Evolutionary conservation across 768 basidiomycete species (phyloP).

Genomic region (Asterophora parasitica): DNA sequence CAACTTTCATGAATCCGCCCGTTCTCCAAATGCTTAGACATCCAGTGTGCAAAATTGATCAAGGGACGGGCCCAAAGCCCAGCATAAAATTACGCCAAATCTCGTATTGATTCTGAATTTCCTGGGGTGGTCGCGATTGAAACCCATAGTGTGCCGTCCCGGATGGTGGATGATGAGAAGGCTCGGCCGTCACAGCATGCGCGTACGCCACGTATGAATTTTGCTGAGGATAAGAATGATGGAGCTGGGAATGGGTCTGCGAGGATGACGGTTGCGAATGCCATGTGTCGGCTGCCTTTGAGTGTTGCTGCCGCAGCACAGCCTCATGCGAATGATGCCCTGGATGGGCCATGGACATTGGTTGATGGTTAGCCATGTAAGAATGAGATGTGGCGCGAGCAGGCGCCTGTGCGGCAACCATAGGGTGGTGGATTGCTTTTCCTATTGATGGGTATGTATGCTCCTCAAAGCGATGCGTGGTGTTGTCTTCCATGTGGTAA

Average conservation of each 20-base stretch:
- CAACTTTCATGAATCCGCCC: too few species aligned
- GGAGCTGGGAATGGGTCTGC: background rate
- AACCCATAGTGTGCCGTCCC: background rate
- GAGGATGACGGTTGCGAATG: background rate
- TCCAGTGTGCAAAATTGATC: too few species aligned
- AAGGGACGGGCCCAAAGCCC: constrained; percentile 21
- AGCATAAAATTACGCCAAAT: constrained; percentile 34
- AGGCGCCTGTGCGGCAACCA: constrained; percentile 1
- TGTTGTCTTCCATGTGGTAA: constrained; percentile 10
- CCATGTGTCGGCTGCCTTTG: background rate
- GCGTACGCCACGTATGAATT: constrained; percentile 7
- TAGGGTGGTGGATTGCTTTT: constrained; percentile 7
- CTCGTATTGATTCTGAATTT: constrained; percentile 29
- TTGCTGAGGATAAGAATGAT: constrained; percentile 6
- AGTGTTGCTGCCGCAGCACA: background rate
- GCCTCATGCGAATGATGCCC: background rate
- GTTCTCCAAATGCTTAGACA: too few species aligned
- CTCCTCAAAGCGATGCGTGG: constrained; percentile 10
- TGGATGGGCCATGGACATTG: constrained; percentile 3
- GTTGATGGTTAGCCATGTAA: constrained; percentile 1
- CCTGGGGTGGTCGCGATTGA: constrained; percentile 10
- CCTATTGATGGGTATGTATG: constrained; percentile 10
- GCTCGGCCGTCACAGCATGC: constrained; percentile 1
- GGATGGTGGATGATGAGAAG: background rate
- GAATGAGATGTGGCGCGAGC: background rate